Evolutionary conservation across 306 rosid species (phyloP), one percentile per base, ranked within the genome.

Genomic region (Datisca glomerata): DNA sequence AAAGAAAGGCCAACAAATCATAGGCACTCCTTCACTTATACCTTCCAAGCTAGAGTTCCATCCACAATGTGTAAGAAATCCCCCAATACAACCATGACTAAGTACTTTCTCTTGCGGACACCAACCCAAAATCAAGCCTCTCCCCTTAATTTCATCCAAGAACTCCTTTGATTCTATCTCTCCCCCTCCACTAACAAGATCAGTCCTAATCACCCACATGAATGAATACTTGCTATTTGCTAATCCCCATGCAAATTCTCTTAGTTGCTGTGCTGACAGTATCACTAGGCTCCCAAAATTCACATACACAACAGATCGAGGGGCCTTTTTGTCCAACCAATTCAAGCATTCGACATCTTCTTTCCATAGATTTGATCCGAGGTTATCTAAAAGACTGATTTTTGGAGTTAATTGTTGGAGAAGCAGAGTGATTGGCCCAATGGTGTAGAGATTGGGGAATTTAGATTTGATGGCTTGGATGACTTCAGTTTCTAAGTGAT

Each of bases 41-140:
- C 71, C 63, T 39, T 72, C 79, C 9, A 72, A 6, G 12, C 65
- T 58, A 53, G 79, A 31, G 5, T 31, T 31, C 36, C 36, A 31
- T 1, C 36, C 36, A 14, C 36, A 8, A 14, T 31, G 36, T 20
- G 55, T 59, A 32, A 72, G 12, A 34, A 72, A 67, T 13, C 75
- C 71, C 20, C 62, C 75, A 13, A 63, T 41, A 32, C 71, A 48
- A 7, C 42, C 29, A 31, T 72, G 74, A 53, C 51, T 67, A 4
- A 72, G 61, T 29, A 72, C 67, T 51, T 67, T 37, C 36, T 67
- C 79, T 59, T 67, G 74, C 2, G 74, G 62, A 47, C 75, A 72
- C 79, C 79, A 72, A 18, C 68, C 39, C 47, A 47, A 28, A 22
- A 63, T 11, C 15, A 67, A 7, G 9, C 63, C 56, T 49, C 63